Conservation (phyloP, 1,284 basidiomycete genomes). For the Boletus semigastroideus region DNA sequence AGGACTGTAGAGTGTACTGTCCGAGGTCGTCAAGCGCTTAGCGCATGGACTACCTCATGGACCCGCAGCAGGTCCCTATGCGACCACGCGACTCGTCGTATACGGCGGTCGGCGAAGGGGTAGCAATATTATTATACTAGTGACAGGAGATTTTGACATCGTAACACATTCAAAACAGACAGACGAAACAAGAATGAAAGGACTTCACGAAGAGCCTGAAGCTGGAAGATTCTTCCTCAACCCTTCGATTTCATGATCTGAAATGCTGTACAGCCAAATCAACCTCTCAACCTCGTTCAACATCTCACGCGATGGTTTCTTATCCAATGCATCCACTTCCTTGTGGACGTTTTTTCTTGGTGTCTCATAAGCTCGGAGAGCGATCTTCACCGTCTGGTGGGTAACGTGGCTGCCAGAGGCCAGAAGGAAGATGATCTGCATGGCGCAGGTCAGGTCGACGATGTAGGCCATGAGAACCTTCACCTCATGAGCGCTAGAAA, state of each 20-base stretch:
- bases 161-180: too few species aligned
- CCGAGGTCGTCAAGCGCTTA: too few species aligned
- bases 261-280: constrained; percentile 12
- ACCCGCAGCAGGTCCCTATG: too few species aligned
- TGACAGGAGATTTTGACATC: too few species aligned
- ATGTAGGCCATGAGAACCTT: constrained; percentile 25
- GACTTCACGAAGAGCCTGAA: not conserved
- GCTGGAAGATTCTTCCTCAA: not conserved
- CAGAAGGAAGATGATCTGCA: constrained; percentile 25
- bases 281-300: constrained; percentile 10
- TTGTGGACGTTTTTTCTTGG: not conserved
- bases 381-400: not conserved
- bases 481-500: constrained; percentile 5
- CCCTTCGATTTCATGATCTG: constrained; percentile 3
- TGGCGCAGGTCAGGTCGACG: constrained; percentile 22
- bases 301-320: not conserved
- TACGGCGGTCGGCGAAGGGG: too few species aligned
- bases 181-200: not conserved
- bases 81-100: too few species aligned
- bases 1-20: too few species aligned
- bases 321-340: not conserved
- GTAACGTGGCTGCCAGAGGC: not conserved
- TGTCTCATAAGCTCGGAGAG: not conserved
- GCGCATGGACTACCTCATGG: too few species aligned
- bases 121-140: too few species aligned